phyloP scores from a whole-genome alignment of 179 eudicot genomes.

The Silene coronaria region DNA sequence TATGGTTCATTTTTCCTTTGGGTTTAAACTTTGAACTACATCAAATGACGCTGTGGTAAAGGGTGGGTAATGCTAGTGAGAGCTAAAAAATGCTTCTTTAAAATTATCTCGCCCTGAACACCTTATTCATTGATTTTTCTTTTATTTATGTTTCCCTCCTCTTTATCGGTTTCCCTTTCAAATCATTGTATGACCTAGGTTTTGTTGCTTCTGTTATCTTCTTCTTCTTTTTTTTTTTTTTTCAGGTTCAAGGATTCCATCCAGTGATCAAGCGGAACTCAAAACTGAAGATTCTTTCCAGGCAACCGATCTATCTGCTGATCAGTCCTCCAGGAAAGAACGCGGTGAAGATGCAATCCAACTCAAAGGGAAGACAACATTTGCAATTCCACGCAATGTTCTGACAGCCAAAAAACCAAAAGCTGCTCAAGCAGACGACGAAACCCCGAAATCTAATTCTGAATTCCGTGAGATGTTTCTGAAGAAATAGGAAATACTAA shows the following conservation, averaged over 20 bases:
- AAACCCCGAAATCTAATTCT: slow-evolving; percentile 74
- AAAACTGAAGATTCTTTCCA: slow-evolving; percentile 22
- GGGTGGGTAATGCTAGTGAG: background rate
- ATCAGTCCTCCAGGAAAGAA: slow-evolving; percentile 23
- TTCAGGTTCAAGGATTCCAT: slow-evolving; percentile 24
- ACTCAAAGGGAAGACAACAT: slow-evolving; percentile 72
- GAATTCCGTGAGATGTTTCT: slow-evolving; percentile 80
- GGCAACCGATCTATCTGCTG: slow-evolving; percentile 16
- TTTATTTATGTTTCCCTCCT: background rate
- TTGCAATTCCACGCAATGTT: slow-evolving; percentile 75
- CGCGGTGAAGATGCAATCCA: slow-evolving; percentile 29
- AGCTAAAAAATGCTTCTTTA: background rate
- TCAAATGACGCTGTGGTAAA: background rate
- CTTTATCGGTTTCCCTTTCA: background rate
- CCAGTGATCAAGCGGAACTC: slow-evolving; percentile 18
- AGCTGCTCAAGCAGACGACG: slow-evolving; percentile 43
- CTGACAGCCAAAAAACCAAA: slow-evolving; percentile 37
- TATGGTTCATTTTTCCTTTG: background rate
- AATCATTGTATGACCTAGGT: background rate
- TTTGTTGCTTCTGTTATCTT: background rate
- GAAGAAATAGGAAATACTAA: slow-evolving; percentile 27
- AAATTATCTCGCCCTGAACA: background rate
- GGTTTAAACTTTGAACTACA: background rate
- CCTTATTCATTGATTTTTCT: background rate
- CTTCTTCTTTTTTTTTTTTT: background rate